These are phyloP conservation scores for Mycosphaerelloides madeirae DNA, from an alignment of 2,329 filamentous ascomycete genomes.

Conservation along the genomic window DNA sequence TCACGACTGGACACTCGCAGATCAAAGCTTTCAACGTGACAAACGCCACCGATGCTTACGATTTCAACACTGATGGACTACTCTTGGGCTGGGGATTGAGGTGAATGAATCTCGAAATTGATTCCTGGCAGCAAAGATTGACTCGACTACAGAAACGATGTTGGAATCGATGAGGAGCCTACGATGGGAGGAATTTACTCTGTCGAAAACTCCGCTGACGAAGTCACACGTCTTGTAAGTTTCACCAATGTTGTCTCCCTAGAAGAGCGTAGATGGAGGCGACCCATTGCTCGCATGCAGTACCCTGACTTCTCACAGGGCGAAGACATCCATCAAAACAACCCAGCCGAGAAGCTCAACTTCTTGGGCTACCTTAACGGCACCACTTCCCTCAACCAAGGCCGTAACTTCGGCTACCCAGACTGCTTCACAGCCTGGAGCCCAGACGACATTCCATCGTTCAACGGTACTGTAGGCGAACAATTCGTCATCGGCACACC, in stretches of 20 bases:
- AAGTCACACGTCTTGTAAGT: conserved; percentile 40
- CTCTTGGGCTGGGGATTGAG: conserved; percentile 61
- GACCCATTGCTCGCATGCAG: too few species aligned
- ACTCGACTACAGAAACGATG: conserved; percentile 52
- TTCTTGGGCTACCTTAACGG: conserved; percentile 60
- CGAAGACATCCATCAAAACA: conserved; percentile 49
- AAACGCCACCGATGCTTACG: conserved; percentile 38
- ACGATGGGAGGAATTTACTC: conserved; percentile 46
- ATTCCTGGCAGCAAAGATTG: too few species aligned
- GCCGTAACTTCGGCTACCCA: conserved; percentile 66
- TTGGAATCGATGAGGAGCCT: conserved; percentile 63
- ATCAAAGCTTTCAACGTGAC: conserved; percentile 59
- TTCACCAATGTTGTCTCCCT: neutral
- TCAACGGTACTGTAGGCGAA: conserved; percentile 37
- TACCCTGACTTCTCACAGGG: too few species aligned
- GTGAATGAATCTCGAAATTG: too few species aligned
- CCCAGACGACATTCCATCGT: conserved; percentile 46
- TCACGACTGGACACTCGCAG: conserved; percentile 58
- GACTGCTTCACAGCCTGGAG: conserved; percentile 64
- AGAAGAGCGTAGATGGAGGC: too few species aligned
- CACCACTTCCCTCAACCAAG: conserved; percentile 39
- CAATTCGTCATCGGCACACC: conserved; percentile 46
- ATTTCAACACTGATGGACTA: conserved; percentile 49
- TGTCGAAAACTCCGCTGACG: conserved; percentile 68
- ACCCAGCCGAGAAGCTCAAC: conserved; percentile 71